Evolutionary conservation across 768 basidiomycete genomes (phyloP), one percentile per base, ranked within the genome.

Genomic region (Lentinula aciculospora): DNA sequence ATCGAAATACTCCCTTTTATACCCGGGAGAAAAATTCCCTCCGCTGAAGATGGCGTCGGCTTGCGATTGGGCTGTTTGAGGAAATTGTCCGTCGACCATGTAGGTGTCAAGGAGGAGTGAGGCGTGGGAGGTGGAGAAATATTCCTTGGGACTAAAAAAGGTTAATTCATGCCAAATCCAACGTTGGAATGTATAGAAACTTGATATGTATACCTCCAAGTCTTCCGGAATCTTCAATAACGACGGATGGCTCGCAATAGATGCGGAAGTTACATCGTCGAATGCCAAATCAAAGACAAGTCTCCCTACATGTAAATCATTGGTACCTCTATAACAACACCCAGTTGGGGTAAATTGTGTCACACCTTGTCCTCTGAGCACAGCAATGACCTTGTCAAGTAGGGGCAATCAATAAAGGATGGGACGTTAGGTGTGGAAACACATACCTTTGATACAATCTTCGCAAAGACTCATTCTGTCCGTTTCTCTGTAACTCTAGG

Each of bases 61-160:
- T 36, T 72, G 59, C 0, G 65, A 68, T 56, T 79, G 76, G 3
- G 72, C 50, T 40, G 78, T 76, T 17, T 3, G 42, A 53, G 47
- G 37, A 17, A 56, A 59, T 47, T 27, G 53, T 4, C 34, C 2
- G 66, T 87, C 85, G 27, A 65, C 44, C 28, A 77, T 74, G 70
- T 85, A 86, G 36, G 80, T 81, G 74, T 88, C 87, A 69, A 88
- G 84, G 32, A 89, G 76, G 28, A 89, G 74, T 19, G 87, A 84
- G 1, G 76, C 76, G 45, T 76, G 76, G 29, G 84, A 73, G 6
- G 49, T 61, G 3, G 63, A 57, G 46, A 71, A 62, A 66, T 82
- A 82, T 75, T 72, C 79, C 85, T 84, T 59, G 34, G 23, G 13
- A 25, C 27, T n/a, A n/a, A n/a, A n/a, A n/a, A n/a, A n/a, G n/a